Conservation (phyloP, 345 rosid genomes). For the Anastatica hierochuntica region DNA sequence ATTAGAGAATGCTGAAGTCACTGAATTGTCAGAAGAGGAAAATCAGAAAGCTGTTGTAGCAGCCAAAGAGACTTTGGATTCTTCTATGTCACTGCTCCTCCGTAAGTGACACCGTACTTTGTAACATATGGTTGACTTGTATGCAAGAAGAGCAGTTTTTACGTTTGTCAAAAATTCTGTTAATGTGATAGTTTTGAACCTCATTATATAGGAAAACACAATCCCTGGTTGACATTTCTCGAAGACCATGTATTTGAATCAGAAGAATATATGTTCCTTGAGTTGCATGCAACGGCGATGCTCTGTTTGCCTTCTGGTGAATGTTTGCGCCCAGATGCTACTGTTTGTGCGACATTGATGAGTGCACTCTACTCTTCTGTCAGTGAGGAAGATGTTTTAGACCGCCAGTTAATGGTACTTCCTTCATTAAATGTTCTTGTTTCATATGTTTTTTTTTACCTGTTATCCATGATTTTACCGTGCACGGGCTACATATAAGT, state of each 20-base stretch:
- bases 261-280: conserved; percentile 50
- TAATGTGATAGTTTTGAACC: conserved; percentile 17
- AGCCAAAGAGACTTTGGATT: conserved; percentile 58
- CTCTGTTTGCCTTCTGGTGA: conserved; percentile 95
- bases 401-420: conserved; percentile 74
- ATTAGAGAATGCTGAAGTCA: conserved; percentile 59
- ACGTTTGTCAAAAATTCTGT: background rate
- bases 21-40: conserved; percentile 72
- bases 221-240: conserved; percentile 59
- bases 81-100: conserved; percentile 51
- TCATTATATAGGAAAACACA: conserved; percentile 44
- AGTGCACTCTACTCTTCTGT: conserved; percentile 85
- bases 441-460: background rate
- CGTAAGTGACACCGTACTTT: conserved; percentile 38
- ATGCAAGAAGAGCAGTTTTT: background rate
- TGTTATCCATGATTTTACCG: background rate
- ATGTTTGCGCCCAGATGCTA: conserved; percentile 81
- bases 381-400: conserved; percentile 67
- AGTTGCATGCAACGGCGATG: conserved; percentile 81
- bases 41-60: conserved; percentile 48
- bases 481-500: background rate
- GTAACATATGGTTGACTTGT: background rate
- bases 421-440: background rate
- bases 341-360: conserved; percentile 77
- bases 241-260: conserved; percentile 50